Conservation (phyloP, 108 stramenopile genomes). For the Stephanodiscus triporus region DNA sequence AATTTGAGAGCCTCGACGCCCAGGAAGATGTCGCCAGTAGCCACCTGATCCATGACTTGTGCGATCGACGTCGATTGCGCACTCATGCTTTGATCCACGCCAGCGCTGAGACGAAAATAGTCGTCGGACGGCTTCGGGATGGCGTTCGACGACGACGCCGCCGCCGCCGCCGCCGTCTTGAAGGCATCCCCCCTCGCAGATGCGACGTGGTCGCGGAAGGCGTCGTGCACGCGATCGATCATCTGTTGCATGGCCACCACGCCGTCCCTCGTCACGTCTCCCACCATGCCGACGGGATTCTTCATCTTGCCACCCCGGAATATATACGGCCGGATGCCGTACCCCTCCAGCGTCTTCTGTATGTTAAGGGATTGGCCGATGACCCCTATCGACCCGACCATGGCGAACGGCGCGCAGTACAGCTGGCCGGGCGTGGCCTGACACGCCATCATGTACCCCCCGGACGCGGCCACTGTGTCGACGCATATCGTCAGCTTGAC, state of each 20-base stretch:
- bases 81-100: not conserved
- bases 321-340: slow-evolving; percentile 67
- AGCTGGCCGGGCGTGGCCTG: slow-evolving; percentile 68
- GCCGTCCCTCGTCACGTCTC: slow-evolving; percentile 79
- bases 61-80: slow-evolving; percentile 21
- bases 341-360: slow-evolving; percentile 63
- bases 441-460: slow-evolving; percentile 88
- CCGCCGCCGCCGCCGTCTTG: not conserved
- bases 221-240: slow-evolving; percentile 74
- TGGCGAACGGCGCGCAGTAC: slow-evolving; percentile 80
- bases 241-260: slow-evolving; percentile 64
- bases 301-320: slow-evolving; percentile 83
- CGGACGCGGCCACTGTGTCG: slow-evolving; percentile 70
- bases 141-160: not conserved
- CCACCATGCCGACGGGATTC: slow-evolving; percentile 75
- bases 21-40: slow-evolving; percentile 78
- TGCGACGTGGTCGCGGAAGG: slow-evolving; percentile 75
- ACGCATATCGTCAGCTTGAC: slow-evolving; percentile 75
- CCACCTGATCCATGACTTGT: slow-evolving; percentile 62
- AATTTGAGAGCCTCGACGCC: slow-evolving; percentile 70
- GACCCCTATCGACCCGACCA: slow-evolving; percentile 82
- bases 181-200: slow-evolving; percentile 48
- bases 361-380: slow-evolving; percentile 73
- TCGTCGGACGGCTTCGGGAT: not conserved
- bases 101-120: slow-evolving; percentile 25